Evolutionary conservation across 768 basidiomycete species (phyloP), one percentile per base, ranked within the genome.

Genomic region (Chiua virens): DNA sequence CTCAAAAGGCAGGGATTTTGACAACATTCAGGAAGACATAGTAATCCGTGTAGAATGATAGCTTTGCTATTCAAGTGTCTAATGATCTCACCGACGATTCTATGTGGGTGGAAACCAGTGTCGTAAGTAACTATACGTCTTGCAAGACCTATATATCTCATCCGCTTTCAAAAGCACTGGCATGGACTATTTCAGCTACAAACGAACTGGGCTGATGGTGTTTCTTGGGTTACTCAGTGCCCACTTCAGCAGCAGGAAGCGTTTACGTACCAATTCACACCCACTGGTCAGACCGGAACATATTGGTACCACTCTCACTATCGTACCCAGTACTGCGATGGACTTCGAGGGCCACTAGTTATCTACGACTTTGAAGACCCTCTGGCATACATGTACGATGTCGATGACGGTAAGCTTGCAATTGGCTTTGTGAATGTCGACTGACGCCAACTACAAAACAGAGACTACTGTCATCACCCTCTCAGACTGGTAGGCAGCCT

Each of bases 231-330:
- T 14, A 78, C 67, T 11, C 77, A 77, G 56, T 79, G 77, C 40
- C 78, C 77, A 1, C 71, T 76, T 32, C 59, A 55, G 2, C 69
- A 61, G 2, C 48, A 61, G 1, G 53, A 69, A 20, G 62, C 65
- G 0, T 79, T 77, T 49, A 34, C 63, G 27, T 70, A 78, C 43
- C 58, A 61, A 8, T 78, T 79, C 55, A 51, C 49, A 4, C 51
- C 54, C 23, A 22, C 43, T 0, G 54, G 61, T 41, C 74, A 77
- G 45, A 65, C 64, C 1, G 77, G 78, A 18, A 77, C 75, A 3
- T 79, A 71, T 49, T 79, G 78, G 77, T 78, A 77, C 48, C 75
- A 78, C 51, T 73, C 72, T 8, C 75, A 78, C 42, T n/a, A n/a
- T n/a, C n/a, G n/a, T n/a, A n/a, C n/a, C n/a, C n/a, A n/a, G n/a